Evolutionary conservation across 2,329 filamentous ascomycete genomes (phyloP).

Genomic region (Claviceps sp.): DNA sequence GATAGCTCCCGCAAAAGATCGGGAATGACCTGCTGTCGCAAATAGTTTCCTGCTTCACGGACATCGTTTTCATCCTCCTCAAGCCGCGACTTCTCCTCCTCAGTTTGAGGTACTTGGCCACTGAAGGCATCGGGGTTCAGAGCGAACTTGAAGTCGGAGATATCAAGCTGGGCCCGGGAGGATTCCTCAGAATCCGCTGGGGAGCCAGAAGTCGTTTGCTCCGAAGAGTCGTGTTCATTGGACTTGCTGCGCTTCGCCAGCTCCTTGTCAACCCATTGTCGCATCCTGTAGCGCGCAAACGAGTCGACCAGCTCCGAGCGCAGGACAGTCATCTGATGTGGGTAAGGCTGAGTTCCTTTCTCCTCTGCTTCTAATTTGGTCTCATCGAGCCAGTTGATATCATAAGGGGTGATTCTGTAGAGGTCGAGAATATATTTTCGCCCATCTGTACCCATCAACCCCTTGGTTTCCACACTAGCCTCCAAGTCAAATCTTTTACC

Average conservation of each 20-base stretch:
- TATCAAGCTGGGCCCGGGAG: conserved; percentile 54
- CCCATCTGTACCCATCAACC: conserved; percentile 89
- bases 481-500: conserved; percentile 81
- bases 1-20: conserved; percentile 74
- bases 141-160: conserved; percentile 73
- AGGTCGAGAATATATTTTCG: conserved; percentile 95
- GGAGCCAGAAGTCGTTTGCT: conserved; percentile 21
- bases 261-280: conserved; percentile 75
- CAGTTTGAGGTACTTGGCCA: conserved; percentile 77
- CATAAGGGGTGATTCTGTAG: conserved; percentile 85
- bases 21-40: conserved; percentile 69
- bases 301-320: conserved; percentile 81
- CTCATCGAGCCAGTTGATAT: conserved; percentile 83
- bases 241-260: conserved; percentile 44
- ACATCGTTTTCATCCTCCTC: conserved; percentile 79
- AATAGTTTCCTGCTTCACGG: conserved; percentile 65
- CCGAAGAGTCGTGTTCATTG: conserved; percentile 22
- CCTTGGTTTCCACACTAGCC: conserved; percentile 95
- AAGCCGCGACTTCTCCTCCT: conserved; percentile 77
- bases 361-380: conserved; percentile 35
- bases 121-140: conserved; percentile 95
- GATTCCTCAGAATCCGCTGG: conserved; percentile 22
- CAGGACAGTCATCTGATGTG: conserved; percentile 91
- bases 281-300: conserved; percentile 73
- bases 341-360: conserved; percentile 47